A percentile compares a stretch with the other conserved stretches of the same genome.
Evolutionary conservation across 1,139 yeast species (phyloP).

Genomic region (Saccharomyces hybrid): DNA sequence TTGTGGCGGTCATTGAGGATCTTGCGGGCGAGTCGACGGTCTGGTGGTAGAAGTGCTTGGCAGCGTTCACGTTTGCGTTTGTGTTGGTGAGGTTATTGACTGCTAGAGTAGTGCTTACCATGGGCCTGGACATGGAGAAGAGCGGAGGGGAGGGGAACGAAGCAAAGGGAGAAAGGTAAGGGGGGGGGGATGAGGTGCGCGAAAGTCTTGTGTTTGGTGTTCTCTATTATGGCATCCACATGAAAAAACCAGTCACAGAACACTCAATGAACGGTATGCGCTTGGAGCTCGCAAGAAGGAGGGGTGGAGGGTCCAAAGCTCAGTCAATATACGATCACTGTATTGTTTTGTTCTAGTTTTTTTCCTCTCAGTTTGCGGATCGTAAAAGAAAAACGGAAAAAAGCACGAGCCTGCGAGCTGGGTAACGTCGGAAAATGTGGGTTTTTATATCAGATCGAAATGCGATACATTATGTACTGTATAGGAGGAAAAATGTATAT

Average conservation of each 20-base stretch:
- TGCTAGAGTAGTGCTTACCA: background rate
- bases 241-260: background rate
- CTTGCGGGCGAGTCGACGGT: background rate
- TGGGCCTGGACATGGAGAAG: background rate
- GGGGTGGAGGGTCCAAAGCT: too few species aligned
- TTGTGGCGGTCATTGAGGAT: constrained; percentile 1
- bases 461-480: too few species aligned
- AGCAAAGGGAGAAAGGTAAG: too few species aligned
- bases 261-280: background rate
- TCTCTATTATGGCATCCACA: background rate
- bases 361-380: background rate
- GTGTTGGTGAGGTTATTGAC: background rate
- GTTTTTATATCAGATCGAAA: background rate
- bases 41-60: background rate
- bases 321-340: background rate
- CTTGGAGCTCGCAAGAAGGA: background rate
- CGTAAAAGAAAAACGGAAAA: background rate
- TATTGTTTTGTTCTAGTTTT: background rate
- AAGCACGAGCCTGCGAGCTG: background rate
- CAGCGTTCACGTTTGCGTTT: background rate
- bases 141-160: background rate
- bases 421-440: background rate
- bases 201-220: background rate
- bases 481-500: background rate
- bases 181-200: background rate